Conservation (phyloP, 2,329 filamentous ascomycete species). For the Diaporthe sp. region DNA sequence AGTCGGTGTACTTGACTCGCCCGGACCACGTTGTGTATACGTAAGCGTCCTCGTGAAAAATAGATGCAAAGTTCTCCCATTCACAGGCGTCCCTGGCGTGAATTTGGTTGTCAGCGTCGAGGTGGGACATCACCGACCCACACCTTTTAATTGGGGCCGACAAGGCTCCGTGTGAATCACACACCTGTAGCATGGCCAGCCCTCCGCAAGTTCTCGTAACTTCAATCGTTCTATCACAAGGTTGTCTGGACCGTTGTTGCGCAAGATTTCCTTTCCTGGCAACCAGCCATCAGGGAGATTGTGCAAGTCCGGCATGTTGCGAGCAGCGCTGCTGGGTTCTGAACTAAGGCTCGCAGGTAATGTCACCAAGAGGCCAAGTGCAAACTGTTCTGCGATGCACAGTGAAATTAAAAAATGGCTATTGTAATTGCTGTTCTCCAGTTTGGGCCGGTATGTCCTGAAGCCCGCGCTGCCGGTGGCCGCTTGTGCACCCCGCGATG, state of each 20-base stretch:
- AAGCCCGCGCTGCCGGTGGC: not conserved
- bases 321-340: not conserved
- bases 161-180: not conserved
- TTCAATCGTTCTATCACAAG: slow-evolving; percentile 61
- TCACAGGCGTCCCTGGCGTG: not conserved
- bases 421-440: not conserved
- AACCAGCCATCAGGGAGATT: slow-evolving; percentile 52
- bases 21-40: slow-evolving; percentile 13
- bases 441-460: not conserved
- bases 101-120: not conserved
- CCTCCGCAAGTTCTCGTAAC: slow-evolving; percentile 63
- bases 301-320: slow-evolving; percentile 53
- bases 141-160: not conserved
- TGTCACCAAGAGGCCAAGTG: not conserved
- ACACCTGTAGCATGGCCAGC: slow-evolving; percentile 63
- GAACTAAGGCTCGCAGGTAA: not conserved
- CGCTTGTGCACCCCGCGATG: not conserved
- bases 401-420: not conserved
- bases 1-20: slow-evolving; percentile 9
- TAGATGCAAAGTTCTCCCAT: slow-evolving; percentile 20
- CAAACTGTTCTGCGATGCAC: not conserved
- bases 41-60: slow-evolving; percentile 5
- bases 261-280: slow-evolving; percentile 54
- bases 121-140: not conserved
- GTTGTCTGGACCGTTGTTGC: slow-evolving; percentile 62